Conservation (phyloP, 305 asterid genomes). For the Caryopteris hybrid region DNA sequence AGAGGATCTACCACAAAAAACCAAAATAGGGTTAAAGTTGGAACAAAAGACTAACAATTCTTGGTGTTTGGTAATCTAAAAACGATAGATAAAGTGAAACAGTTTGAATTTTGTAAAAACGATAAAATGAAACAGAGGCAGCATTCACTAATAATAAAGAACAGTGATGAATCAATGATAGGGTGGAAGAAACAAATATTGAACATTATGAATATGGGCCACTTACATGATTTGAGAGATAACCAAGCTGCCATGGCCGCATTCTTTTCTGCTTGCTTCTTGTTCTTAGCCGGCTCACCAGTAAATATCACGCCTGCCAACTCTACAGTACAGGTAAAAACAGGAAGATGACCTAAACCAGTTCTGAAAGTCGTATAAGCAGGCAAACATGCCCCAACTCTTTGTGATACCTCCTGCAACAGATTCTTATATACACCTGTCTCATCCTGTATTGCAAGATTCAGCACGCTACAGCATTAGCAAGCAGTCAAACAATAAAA, state of each 20-base stretch:
- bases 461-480: slow-evolving; percentile 21
- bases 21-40: not conserved
- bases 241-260: slow-evolving; percentile 96
- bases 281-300: slow-evolving; percentile 85
- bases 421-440: slow-evolving; percentile 95
- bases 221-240: slow-evolving; percentile 67
- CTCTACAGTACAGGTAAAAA: slow-evolving; percentile 72
- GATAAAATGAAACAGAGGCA: not conserved
- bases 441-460: slow-evolving; percentile 57
- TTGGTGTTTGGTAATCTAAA: too few species aligned
- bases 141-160: not conserved
- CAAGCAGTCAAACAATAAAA: slow-evolving; percentile 10
- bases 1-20: not conserved
- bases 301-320: slow-evolving; percentile 75
- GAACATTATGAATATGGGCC: slow-evolving; percentile 2
- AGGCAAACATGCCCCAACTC: slow-evolving; percentile 83
- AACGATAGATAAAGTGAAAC: too few species aligned
- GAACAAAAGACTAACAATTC: not conserved
- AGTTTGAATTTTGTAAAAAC: too few species aligned
- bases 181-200: not conserved
- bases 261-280: slow-evolving; percentile 91
- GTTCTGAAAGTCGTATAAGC: slow-evolving; percentile 68
- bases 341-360: slow-evolving; percentile 81
- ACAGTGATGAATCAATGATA: not conserved
- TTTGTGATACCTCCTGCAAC: slow-evolving; percentile 84